Evolutionary conservation across 345 rosid species (phyloP), one percentile per base, ranked within the genome.

Genomic region (Rhodomyrtus tomentosa): DNA sequence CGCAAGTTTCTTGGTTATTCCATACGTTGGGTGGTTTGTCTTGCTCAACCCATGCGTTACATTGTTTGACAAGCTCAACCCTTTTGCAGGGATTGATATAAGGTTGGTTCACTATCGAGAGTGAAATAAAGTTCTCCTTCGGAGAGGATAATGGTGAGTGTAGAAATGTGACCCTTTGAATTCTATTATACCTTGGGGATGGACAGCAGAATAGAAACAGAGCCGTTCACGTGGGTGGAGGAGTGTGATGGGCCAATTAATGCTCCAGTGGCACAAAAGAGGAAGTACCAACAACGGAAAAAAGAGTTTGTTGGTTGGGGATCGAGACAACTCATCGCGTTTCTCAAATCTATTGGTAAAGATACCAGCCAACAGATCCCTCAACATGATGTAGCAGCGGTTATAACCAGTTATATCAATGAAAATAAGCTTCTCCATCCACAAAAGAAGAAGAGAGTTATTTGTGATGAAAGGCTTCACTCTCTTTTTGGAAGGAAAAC

Each of bases 241-340:
- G 95, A 92, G 25, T 73, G 82, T 55, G 79, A 88, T 5, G 90
- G 83, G 50, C 81, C 83, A 15, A 48, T 50, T 29, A 22, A 25
- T 80, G n/a, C 50, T 87, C 48, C 87, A 68, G 22, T 16, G 24
- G 62, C 85, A 21, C 74, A 83, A 81, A 94, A 91, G 87, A 91
- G 94, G 83, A 95, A 90, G 87, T 87, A 55, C 9, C 90, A 76
- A 84, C 82, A 90, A 2, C 92, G 90, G 90, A 89, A 89, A 59
- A 40, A 85, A 83, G 91, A 91, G 50, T 95, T 88, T 87, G 72
- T 89, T 80, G 93, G 98, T 49, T 95, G 98, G 98, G 98, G 95
- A n/a, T 96, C 96, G 3, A 91, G 87, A 42, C 93, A 89, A 7
- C 96, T 96, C 22, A 87, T 91, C 68, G 92, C 89, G 84, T 95